Evolutionary conservation across 2,329 filamentous ascomycete genomes (phyloP), one percentile per base, ranked within the genome.

Genomic region (Microthyrium microscopicum): DNA sequence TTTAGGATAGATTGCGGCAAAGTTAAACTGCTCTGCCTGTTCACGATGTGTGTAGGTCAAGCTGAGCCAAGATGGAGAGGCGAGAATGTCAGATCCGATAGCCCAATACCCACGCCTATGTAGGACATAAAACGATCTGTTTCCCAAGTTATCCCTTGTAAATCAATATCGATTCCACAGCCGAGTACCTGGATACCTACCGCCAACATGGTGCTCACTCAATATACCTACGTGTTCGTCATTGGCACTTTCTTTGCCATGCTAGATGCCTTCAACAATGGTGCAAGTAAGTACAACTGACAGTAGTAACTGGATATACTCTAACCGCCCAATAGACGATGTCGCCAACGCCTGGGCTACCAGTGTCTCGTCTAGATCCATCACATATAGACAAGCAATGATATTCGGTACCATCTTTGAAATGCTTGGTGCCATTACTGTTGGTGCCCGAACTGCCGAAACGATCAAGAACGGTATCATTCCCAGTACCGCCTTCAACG

Each of bases 291-390:
- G 73, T 68, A n/a, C n/a, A 19, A 12, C 31, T 6, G 7, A 20
- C 15, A 37, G 31, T 40, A 36, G 31, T 20, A 27, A 18, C 37
- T 15, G 7, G 20, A 33, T 38, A 77, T 15, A 20, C 9, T 22
- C 21, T 15, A 18, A 19, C 4, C 5, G 9, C 3, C 11, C 4
- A 49, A 37, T 34, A n/a, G 73, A 84, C 55, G 80, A 85, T 77
- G 79, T 87, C 37, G 79, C 80, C 49, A 87, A 87, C 57, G 62
- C 79, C 32, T 85, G 77, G 75, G 79, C 79, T 5, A 85, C 80
- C 45, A 77, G 70, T 46, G 78, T 85, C 38, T 84, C 79, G 15
- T 84, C 79, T n/a, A 61, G 79, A 34, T 84, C 79, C 42, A 64
- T 82, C 47, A 62, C 73, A 2, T 78, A 81, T 57, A 56, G 69